Conservation (phyloP, 306 rosid genomes). For the Castanospermum australe region DNA sequence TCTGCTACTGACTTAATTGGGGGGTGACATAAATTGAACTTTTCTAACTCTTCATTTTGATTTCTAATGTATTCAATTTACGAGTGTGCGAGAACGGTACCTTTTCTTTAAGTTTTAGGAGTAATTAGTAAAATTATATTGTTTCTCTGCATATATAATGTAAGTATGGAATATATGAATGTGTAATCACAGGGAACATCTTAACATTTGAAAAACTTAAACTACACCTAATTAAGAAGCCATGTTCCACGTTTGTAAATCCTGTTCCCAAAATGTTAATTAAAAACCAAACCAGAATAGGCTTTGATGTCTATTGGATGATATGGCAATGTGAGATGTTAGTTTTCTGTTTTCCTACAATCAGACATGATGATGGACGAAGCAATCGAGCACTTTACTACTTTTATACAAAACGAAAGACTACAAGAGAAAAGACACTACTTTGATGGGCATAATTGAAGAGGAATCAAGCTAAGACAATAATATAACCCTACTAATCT, state of each 20-base stretch:
- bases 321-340: neutral
- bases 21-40: neutral
- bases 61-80: neutral
- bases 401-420: conserved; percentile 33
- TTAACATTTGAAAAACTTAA: neutral
- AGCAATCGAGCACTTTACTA: conserved; percentile 16
- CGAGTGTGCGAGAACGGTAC: no score
- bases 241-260: neutral
- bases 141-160: neutral
- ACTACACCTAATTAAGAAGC: neutral
- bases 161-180: neutral
- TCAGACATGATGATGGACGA: neutral
- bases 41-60: neutral
- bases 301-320: neutral
- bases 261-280: neutral
- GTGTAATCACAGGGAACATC: neutral
- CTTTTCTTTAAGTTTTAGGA: neutral
- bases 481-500: conserved; percentile 9
- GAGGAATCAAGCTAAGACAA: neutral
- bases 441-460: conserved; percentile 16
- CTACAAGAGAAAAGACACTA: conserved; percentile 6
- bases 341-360: neutral
- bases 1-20: neutral
- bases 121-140: neutral
- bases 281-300: neutral